Evolutionary conservation across 345 rosid genomes (phyloP).

Genomic region (Citrus inodora): DNA sequence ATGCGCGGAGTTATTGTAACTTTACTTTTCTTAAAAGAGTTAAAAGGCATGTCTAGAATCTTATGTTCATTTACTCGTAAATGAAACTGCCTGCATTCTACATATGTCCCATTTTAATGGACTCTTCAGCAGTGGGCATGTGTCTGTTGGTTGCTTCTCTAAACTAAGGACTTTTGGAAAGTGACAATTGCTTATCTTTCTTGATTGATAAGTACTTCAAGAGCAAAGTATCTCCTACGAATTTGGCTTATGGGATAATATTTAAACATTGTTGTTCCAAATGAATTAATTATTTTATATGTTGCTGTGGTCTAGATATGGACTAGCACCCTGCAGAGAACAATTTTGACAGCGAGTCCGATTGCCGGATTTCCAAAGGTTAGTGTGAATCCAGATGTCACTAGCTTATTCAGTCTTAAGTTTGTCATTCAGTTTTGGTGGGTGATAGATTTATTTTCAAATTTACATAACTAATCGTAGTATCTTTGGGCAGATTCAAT

Average conservation of each 20-base stretch:
- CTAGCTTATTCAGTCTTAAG: neutral
- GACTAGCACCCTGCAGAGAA: slow-evolving; percentile 99
- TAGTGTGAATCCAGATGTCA: slow-evolving; percentile 14
- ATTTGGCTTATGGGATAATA: neutral
- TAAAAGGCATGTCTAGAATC: neutral
- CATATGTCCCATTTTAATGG: neutral
- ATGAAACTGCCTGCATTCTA: neutral
- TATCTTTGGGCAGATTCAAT: slow-evolving; percentile 69
- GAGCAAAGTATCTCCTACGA: neutral
- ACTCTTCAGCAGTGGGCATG: neutral
- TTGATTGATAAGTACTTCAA: neutral
- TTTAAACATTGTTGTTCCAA: neutral
- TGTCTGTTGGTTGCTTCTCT: neutral
- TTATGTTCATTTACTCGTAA: neutral
- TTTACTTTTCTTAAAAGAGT: neutral
- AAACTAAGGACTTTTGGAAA: neutral
- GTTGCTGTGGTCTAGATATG: slow-evolving; percentile 57
- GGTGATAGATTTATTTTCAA: neutral
- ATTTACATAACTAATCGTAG: neutral
- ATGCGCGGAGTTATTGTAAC: neutral
- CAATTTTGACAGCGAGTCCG: slow-evolving; percentile 82
- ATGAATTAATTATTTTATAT: neutral
- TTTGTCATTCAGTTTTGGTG: neutral
- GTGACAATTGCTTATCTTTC: neutral
- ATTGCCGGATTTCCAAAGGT: slow-evolving; percentile 96